Percentiles rank a stretch among this genome's conserved stretches.
These are phyloP conservation scores for Rhizoctonia solani DNA, from an alignment of 1,284 basidiomycete species.

Conservation along the genomic window DNA sequence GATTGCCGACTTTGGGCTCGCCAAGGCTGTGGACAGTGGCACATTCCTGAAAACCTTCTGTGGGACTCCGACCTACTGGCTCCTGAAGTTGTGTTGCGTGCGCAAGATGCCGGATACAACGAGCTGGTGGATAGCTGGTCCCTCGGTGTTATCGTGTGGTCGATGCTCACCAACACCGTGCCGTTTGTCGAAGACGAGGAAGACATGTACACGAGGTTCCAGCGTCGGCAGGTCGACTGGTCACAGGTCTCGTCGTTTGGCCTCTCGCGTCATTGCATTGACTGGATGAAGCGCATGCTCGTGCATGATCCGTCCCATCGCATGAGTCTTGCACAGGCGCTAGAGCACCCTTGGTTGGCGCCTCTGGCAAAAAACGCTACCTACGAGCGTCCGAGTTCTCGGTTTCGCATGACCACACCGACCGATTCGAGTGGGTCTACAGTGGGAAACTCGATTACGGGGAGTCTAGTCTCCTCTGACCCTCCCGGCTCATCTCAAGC, in stretches of 20 bases:
- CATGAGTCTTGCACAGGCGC: slow-evolving; percentile 62
- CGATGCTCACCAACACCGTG: slow-evolving; percentile 72
- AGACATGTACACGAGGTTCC: slow-evolving; percentile 51
- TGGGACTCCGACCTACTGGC: slow-evolving; percentile 83
- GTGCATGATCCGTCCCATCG: slow-evolving; percentile 57
- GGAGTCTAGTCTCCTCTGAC: slow-evolving; percentile 28
- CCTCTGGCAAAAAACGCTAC: slow-evolving; percentile 3
- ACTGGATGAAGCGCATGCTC: slow-evolving; percentile 57
- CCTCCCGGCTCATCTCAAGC: slow-evolving; percentile 10
- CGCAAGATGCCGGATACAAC: slow-evolving; percentile 71
- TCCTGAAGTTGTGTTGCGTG: slow-evolving; percentile 83
- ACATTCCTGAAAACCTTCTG: slow-evolving; percentile 66
- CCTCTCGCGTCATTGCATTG: slow-evolving; percentile 44
- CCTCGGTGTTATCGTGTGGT: slow-evolving; percentile 87
- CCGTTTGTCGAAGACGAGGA: slow-evolving; percentile 70
- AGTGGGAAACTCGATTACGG: neutral
- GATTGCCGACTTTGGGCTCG: slow-evolving; percentile 92
- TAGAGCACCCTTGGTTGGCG: slow-evolving; percentile 68
- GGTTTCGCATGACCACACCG: neutral
- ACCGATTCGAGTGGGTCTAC: slow-evolving; percentile 22
- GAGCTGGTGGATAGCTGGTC: slow-evolving; percentile 91
- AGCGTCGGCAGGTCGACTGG: slow-evolving; percentile 68
- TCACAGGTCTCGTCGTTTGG: slow-evolving; percentile 46
- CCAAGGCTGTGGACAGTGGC: slow-evolving; percentile 72
- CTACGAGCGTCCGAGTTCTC: neutral